Evolutionary conservation across 768 basidiomycete genomes (phyloP), one percentile per base, ranked within the genome.

Genomic region (Naganishia vaughanmartiniae): DNA sequence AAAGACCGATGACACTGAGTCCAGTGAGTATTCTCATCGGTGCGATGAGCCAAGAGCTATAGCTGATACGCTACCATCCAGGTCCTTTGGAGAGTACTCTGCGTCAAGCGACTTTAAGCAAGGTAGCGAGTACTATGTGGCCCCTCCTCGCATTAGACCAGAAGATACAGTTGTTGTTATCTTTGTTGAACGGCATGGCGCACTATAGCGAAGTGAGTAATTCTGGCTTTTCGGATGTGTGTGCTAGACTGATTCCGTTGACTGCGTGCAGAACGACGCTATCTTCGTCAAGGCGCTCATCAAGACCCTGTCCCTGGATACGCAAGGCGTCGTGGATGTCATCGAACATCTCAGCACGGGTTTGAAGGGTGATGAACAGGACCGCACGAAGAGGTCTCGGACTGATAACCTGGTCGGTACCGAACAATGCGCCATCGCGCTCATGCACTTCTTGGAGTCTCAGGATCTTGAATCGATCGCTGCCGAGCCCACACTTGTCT

Each of bases 401-500:
- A 63, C 70, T 33, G 70, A 71, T 21, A 56, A 65, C 42, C 24
- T 63, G 42, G 30, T 57, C 60, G 58, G 39, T 24, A 70, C 30
- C 17, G 36, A 60, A 65, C 66, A 36, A 54, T 66, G 51, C 57
- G 54, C 68, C 9, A 21, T 54, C 11, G 57, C 71, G 42, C 73
- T 82, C 34, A 78, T 78, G 10, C 71, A 74, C 33, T 71, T 80
- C 19, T 85, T 87, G 1, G 93, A 95, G 79, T 84, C 90, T 30
- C 81, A 94, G 14, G 87, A 85, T 36, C 84, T 88, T n/a, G 84
- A 84, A 34, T 77, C 85, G 1, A 80, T 92, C 33, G 87, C 89
- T 0, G 89, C 88, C 26, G 89, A 90, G 24, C 82, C 88, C 33
- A 87, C 90, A 46, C 84, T 95, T 54, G 84, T 93, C 54, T 85